These are phyloP conservation scores for Blepharisma japonicum DNA, from an alignment of 73 alveolate species.

Conservation along the genomic window DNA sequence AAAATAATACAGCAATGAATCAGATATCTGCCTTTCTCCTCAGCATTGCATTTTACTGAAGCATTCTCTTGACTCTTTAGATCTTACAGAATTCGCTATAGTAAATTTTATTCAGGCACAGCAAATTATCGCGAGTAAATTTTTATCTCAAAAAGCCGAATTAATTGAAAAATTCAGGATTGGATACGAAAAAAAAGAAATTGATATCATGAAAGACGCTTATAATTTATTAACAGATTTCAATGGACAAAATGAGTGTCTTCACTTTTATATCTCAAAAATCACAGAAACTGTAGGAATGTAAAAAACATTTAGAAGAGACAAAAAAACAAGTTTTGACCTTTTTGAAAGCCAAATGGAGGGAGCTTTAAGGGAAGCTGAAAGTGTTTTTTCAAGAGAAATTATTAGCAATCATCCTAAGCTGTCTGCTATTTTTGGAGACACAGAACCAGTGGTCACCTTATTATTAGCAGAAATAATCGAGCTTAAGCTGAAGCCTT, in stretches of 20 bases:
- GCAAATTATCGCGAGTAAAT: background rate
- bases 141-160: background rate
- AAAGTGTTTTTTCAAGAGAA: background rate
- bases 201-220: slow-evolving; percentile 16
- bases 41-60: slow-evolving; percentile 1
- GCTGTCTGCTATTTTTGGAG: background rate
- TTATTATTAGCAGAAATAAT: slow-evolving; percentile 4
- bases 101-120: slow-evolving; percentile 17
- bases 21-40: background rate
- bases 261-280: slow-evolving; percentile 4
- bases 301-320: slow-evolving; percentile 19
- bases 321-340: background rate
- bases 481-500: slow-evolving; percentile 18
- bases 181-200: background rate
- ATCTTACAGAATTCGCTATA: slow-evolving; percentile 9
- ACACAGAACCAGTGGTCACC: background rate
- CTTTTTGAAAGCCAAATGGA: background rate
- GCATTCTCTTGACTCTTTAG: slow-evolving; percentile 7
- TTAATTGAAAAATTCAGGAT: background rate
- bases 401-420: slow-evolving; percentile 7
- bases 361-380: background rate
- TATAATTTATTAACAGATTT: slow-evolving; percentile 5
- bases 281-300: slow-evolving; percentile 18
- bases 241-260: background rate
- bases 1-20: background rate